These are phyloP conservation scores for Nannizzia gypsea DNA, from an alignment of 2,329 filamentous ascomycete species.

Conservation along the genomic window DNA sequence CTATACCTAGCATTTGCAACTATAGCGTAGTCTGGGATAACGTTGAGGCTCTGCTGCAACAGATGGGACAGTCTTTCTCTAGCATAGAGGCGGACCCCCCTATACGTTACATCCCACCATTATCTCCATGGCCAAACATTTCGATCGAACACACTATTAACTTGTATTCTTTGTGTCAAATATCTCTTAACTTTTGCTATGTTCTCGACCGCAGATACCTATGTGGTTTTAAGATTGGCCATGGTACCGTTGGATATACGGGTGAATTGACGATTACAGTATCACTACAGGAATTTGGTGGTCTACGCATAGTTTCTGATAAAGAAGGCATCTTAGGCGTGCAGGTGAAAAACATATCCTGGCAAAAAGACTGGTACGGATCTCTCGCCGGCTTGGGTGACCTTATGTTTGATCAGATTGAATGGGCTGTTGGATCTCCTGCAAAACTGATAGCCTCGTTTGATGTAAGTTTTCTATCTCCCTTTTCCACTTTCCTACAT, in stretches of 20 bases:
- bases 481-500: background rate
- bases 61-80: background rate
- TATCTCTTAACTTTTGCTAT: background rate
- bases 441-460: background rate
- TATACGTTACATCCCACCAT: background rate
- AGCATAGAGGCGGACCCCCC: background rate
- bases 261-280: background rate
- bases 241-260: background rate
- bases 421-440: background rate
- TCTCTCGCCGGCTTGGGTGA: background rate
- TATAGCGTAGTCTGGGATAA: constrained; percentile 1
- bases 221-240: background rate
- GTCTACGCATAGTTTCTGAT: constrained; percentile 3
- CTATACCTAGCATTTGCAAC: constrained; percentile 3
- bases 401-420: constrained; percentile 4
- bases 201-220: background rate
- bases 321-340: background rate
- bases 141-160: background rate
- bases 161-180: background rate
- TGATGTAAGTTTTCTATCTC: background rate
- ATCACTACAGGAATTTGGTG: background rate
- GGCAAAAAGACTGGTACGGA: background rate
- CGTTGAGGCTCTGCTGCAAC: background rate
- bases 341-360: background rate
- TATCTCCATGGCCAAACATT: background rate